Base-by-base conservation (phyloP, 805 yeast species). In the Ogataea paraovalis region DNA sequence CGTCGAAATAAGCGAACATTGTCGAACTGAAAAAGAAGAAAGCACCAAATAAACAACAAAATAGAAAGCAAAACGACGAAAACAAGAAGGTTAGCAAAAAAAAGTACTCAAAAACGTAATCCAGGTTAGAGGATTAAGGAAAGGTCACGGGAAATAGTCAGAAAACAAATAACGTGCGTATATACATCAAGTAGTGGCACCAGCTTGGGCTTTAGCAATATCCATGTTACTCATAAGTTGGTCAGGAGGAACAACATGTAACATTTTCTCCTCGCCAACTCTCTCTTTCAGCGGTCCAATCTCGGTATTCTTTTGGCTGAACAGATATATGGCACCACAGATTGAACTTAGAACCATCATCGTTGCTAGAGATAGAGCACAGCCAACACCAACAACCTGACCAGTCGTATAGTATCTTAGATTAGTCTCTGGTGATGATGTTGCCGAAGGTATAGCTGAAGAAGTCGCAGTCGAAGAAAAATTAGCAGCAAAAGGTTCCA, bases 321-420 rank as follows among this genome's bases (percentile, higher is more conserved):
- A 42, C 66, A 64, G 38, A 61, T 56, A 41, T 58, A 54, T 6
- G 63, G 71, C 23, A 69, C 64, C 47, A 74, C 85, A 46, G 68
- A 56, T 18, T 62, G 63, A 41, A 8, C 74, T 64, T 23, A 78
- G 48, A 9, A 75, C 46, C 28, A 68, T 53, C 53, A 73, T 67
- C 14, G 80, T 67, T 1, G 74, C 87, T 28, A 86, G 55, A 0
- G 92, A 80, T 46, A 83, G 69, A 0, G 90, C 94, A 38, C 83
- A 71, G 0, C 86, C 80, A 39, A 85, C 76, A 25, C 87, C 74
- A 3, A 83, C 89, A 25, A 85, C 82, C 56, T 75, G 83, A 0
- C 94, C 91, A 19, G 78, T 62, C 12, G 72, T 65, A 64, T 75
- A 68, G 47, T 60, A 53, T 12, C 43, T 28, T 7, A 34, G 12